Evolutionary conservation across 2,329 filamentous ascomycete species (phyloP), one percentile per base, ranked within the genome.

Genomic region (Cercospora beticola): DNA sequence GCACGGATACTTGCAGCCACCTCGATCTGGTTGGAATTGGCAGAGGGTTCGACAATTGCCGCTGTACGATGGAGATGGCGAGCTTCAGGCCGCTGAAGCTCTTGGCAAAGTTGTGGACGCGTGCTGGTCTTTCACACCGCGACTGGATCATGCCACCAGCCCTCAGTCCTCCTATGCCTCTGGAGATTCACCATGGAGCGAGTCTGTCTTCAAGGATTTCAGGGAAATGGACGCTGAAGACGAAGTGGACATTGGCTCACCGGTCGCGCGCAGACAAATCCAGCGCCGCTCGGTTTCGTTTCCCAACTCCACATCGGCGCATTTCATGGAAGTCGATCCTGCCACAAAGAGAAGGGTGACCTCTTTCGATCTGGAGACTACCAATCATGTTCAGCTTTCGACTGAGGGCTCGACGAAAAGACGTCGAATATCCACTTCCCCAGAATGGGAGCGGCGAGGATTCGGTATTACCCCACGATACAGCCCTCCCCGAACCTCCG

Each of bases 1-100:
- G 3, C 88, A 91, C 72, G 89, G 90, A 1, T 94, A 94, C 72
- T 80, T 92, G 2, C 92, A 94, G 75, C 86, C 88, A 69, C 80
- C 83, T 33, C 84, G 86, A 43, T 30, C 60, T 16, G 83, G 85
- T 54, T 93, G 90, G 90, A 89, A 87, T 1, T 94, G 92, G 92
- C 88, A 89, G 72, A 85, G 85, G 57, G 78, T 94, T 9, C 86
- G 88, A 36, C 85, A 88, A 72, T 81, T 93, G 26, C 87, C 86
- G 40, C 76, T 77, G 54, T 78, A 76, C 21, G 76, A 79, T 63
- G 75, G 79, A 1, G 81, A 87, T 64, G 85, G 87, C 0, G 85
- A 85, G 6, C 86, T 86, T 3, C 88, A 90, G 74, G 87, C 86
- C 1, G 81, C 85, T 68, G 89, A 91, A 74, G 81, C 86, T 7